Base-by-base conservation (phyloP, 495 filamentous ascomycete species). In the Aspergillus conjunctus region DNA sequence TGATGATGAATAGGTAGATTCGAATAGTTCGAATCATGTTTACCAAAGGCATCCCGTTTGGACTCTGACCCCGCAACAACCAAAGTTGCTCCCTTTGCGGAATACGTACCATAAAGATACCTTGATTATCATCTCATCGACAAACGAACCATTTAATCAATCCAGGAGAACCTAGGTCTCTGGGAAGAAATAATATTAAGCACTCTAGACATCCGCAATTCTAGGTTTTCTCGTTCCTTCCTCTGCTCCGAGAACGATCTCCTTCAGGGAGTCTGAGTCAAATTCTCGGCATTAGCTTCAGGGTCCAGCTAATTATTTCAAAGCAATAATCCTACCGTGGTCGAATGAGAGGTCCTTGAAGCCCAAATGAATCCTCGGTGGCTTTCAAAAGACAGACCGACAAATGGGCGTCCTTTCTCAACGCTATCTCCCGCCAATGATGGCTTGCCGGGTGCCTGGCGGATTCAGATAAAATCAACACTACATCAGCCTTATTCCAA, bases 341-440 rank as follows among this genome's bases (percentile, higher is more conserved):
- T 21, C 44, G 17, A 48, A 48, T 48, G 18, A 17, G 44, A 48
- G 5, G 8, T 20, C 7, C 18, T 20, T 48, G 18, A 48, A 14
- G 6, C 44, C n/a, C 7, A 21, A 17, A 6, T 18, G n/a, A 48
- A 48, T 48, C 11, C 17, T 18, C 18, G n/a, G 17, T 22, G 17
- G 44, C n/a, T 48, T 48, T 22, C 44, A 20, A 46, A n/a, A 17
- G 15, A 8, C 18, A 8, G 9, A n/a, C 14, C 43, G 14, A 21
- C 44, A 51, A 32, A 14, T 51, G 49, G 26, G 26, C 7, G 49
- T 7, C 10, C 17, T 48, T 21, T 21, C 20, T 17, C 11, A 51
- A n/a, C 50, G 43, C 51, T 60, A 60, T 60, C 58, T 60, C 51
- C 45, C 58, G 20, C 58, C 58, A 60, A 60, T 60, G 12, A 50